Base-by-base conservation (phyloP, 225 moss, liverwort and hornwort species). In the Straminergon stramineum region DNA sequence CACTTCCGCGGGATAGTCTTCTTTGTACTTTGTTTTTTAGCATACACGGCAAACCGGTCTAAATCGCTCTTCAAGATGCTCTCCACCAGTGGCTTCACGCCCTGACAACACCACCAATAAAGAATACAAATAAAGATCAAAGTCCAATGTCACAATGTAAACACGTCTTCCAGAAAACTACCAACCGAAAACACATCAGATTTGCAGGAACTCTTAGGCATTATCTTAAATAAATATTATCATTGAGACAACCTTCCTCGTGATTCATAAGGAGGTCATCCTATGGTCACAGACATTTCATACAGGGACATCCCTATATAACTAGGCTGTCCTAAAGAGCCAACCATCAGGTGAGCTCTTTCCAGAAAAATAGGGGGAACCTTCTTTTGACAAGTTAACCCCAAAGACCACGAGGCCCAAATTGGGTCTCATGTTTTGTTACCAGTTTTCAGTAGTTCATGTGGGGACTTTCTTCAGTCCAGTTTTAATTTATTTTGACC, bases 11-110 rank as follows among this genome's bases (percentile, higher is more conserved):
- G 82, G 22, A 91, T 64, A 26, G 66, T 91, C 64, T 90, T 88
- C 15, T 88, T 92, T 23, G 64, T 69, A 84, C 91, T 90, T 90
- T 51, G 85, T 2, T 67, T 85, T 84, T 95, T 97, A 10, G 97
- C 99, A 89, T 97, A 97, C 89, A 92, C 94, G 13, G 96, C 96
- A 94, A 99, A 99, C 41, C 96, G 92, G n/a, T 97, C 83, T 87
- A 99, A 83, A 89, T 99, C 99, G 41, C 92, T 84, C 92, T 93
- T 94, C 89, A 99, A 86, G 79, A 99, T 69, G 83, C 45, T 75
- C 56, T 94, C 94, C 82, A 94, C 94, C 30, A 97, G 84, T 55
- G 99, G 99, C 61, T 92, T 90, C 88, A 97, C 81, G 21, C 92
- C 97, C 97, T 97, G 94, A 79, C 30, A 91, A 83, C 84, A 87